These are phyloP conservation scores for Monosporascus cannonballus DNA, from an alignment of 2,329 filamentous ascomycete genomes.

Conservation along the genomic window DNA sequence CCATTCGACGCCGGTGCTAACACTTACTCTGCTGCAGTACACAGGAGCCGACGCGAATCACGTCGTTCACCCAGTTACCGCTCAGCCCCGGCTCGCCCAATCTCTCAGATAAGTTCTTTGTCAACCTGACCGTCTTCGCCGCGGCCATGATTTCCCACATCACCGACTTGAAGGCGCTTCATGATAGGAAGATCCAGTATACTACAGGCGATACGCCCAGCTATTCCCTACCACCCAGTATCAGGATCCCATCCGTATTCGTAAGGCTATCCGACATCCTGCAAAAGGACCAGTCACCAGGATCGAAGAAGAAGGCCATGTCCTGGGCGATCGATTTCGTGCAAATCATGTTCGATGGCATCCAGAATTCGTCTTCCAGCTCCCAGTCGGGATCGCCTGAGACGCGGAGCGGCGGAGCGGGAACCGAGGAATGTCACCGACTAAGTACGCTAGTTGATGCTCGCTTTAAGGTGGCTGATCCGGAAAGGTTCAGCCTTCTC, in stretches of 20 bases:
- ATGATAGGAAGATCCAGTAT: conserved; percentile 37
- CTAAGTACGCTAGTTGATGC: conserved; percentile 44
- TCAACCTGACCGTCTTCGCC: conserved; percentile 42
- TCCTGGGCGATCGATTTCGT: conserved; percentile 57
- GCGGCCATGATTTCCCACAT: conserved; percentile 46
- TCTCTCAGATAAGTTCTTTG: conserved; percentile 45
- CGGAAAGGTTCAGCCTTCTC: conserved; percentile 49
- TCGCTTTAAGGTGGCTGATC: conserved; percentile 47
- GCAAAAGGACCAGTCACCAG: conserved; percentile 12
- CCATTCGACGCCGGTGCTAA: conserved; percentile 6
- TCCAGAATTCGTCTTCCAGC: conserved; percentile 23
- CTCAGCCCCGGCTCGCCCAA: conserved; percentile 38
- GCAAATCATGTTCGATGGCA: conserved; percentile 49
- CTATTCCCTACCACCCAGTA: conserved; percentile 33
- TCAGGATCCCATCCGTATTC: conserved; percentile 42
- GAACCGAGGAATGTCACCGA: conserved; percentile 10
- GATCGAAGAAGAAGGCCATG: conserved; percentile 12
- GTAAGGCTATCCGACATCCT: conserved; percentile 43
- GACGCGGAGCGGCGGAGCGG: neutral
- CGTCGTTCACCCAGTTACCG: conserved; percentile 33
- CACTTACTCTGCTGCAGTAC: conserved; percentile 5
- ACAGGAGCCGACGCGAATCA: conserved; percentile 15
- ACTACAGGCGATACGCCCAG: conserved; percentile 27
- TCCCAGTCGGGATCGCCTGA: neutral
- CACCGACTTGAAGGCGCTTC: conserved; percentile 42